Conservation (phyloP, 139 green algal species). For the Micromonas commoda region DNA sequence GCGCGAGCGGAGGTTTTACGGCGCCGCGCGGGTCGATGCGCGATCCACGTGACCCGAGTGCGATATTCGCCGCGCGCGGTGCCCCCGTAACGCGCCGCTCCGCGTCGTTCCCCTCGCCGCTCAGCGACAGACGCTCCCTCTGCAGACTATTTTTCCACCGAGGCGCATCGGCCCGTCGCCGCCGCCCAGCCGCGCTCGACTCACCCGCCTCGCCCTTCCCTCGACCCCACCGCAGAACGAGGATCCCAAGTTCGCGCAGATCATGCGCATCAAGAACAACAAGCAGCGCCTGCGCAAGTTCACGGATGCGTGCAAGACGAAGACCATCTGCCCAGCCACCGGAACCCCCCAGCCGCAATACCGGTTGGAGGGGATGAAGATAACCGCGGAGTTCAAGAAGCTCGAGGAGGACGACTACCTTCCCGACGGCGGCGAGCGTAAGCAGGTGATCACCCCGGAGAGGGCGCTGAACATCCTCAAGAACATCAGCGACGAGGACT, state of each 20-base stretch:
- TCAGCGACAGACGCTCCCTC: no score
- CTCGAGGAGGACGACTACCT: constrained; percentile 14
- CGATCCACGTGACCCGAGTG: no score
- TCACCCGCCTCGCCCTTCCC: no score
- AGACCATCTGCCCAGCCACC: constrained; percentile 34
- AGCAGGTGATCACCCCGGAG: constrained; percentile 76
- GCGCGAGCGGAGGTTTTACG: no score
- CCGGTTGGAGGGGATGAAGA: constrained; percentile 20
- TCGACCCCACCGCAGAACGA: not conserved
- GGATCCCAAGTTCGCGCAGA: constrained; percentile 1
- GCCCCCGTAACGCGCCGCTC: no score
- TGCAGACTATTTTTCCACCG: no score
- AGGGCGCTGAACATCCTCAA: constrained; percentile 80
- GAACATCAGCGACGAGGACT: constrained; percentile 87
- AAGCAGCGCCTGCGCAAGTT: constrained; percentile 48
- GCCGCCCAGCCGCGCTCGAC: no score
- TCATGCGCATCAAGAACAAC: constrained; percentile 47
- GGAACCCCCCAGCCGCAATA: constrained; percentile 19
- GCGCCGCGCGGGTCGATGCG: no score
- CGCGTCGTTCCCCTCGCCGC: no score
- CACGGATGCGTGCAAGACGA: constrained; percentile 40
- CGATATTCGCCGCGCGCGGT: no score
- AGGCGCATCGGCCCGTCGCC: no score
- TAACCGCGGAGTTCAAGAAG: constrained; percentile 25
- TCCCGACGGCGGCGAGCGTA: constrained; percentile 19